These are phyloP conservation scores for Trichoderma sp. DNA, from an alignment of 2,329 filamentous ascomycete genomes.

Conservation along the genomic window DNA sequence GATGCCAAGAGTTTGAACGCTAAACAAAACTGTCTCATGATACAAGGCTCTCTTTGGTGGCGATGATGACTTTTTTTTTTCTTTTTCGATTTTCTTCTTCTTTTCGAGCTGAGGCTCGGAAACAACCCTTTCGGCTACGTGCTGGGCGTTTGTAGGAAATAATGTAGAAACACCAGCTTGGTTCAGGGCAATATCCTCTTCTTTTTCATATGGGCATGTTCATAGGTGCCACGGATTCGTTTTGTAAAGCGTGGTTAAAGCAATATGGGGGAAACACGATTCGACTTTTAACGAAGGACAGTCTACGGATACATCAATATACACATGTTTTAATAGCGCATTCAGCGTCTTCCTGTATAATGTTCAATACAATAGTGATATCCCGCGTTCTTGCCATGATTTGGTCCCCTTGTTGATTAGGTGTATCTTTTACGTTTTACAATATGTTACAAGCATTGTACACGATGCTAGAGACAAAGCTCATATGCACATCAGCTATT, in stretches of 20 bases:
- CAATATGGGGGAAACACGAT: background rate
- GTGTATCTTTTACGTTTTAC: background rate
- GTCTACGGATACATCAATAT: background rate
- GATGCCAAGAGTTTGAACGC: background rate
- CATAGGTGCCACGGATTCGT: background rate
- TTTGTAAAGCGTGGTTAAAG: background rate
- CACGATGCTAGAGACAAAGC: background rate
- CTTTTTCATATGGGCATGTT: background rate
- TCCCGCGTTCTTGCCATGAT: background rate
- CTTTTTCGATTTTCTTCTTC: background rate
- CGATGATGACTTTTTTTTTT: background rate
- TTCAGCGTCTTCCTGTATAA: background rate
- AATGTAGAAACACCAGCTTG: background rate
- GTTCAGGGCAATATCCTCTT: background rate
- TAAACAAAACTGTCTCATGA: background rate
- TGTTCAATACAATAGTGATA: too few relatives aligned
- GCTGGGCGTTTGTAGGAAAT: constrained; percentile 8
- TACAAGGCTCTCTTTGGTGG: background rate
- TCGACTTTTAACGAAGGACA: background rate
- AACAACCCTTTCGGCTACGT: background rate
- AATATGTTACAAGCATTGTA: background rate
- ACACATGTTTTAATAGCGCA: background rate
- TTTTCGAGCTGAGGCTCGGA: background rate
- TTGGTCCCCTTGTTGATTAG: background rate
- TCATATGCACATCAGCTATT: background rate